Evolutionary conservation across 2,329 filamentous ascomycete species (phyloP), one percentile per base, ranked within the genome.

Genomic region (Corynespora cassiicola): DNA sequence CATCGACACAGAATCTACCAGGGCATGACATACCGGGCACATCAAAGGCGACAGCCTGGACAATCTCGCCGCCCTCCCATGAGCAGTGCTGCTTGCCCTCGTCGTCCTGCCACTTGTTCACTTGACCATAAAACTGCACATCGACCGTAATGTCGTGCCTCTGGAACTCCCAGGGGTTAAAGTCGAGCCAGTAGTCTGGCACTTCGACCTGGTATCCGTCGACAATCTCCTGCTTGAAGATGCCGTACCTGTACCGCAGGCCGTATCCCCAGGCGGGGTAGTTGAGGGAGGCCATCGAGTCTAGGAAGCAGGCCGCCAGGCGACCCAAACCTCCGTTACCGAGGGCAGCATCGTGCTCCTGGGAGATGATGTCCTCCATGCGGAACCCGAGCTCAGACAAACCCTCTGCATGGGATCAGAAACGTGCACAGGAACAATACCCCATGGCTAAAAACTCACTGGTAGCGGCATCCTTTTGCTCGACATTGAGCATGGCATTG

Each of bases 211-310:
- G 94, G 68, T 96, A 99, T 41, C 94, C 94, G 62, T 97, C 88
- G 44, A 96, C 85, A 58, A 99, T 97, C 75, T 97, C 94, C 75
- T 99, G 94, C 76, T 97, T 97, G 84, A 99, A 99, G 68, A 99
- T 99, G 65, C 74, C 74, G 47, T 97, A 97, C 68, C 90, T 81
- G 76, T 99, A 99, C 62, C 94, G 84, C 54, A 99, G 76, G 38
- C 92, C 94, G 61, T 99, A 99, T 22, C 94, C 94, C 94, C 94
- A 99, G 14, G 94, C 94, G 7, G 94, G 89, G 68, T 87, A 96
- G 75, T 96, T 95, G 58, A 99, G 79, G 8, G 90, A 92, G 16
- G 94, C 94, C 64, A 99, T 76, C 58, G 91, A 96, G 75, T 99
- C 94, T 49, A 99, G 82, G 78, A 97, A 96, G 73, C 94, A 99